A percentile compares a stretch with the other conserved stretches of the same genome.
phyloP scores from a whole-genome alignment of 148 eudicot genomes.

The Heliosperma pusillum region DNA sequence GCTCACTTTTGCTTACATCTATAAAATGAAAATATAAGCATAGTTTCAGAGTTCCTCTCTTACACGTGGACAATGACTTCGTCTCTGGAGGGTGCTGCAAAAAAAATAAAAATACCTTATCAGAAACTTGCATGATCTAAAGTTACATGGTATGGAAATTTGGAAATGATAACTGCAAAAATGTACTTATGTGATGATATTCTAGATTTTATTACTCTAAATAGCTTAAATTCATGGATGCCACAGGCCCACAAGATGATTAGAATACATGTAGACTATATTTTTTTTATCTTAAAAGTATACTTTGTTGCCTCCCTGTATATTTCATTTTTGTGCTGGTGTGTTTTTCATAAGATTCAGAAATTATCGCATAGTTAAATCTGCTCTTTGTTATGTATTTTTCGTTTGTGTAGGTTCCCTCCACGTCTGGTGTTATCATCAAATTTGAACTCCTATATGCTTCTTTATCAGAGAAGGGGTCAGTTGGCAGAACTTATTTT shows the following conservation, averaged over 20 bases:
- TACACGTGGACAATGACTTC: not conserved
- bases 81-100: not conserved
- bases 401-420: slow-evolving; percentile 45
- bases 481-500: slow-evolving; percentile 31
- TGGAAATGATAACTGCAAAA: not conserved
- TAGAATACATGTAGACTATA: not conserved
- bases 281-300: not conserved
- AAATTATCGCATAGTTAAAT: not conserved
- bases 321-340: not conserved
- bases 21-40: not conserved
- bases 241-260: not conserved
- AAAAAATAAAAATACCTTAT: not conserved
- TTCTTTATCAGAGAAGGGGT: slow-evolving; percentile 78
- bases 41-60: not conserved
- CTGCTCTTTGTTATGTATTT: not conserved
- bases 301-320: not conserved
- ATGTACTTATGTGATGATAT: not conserved
- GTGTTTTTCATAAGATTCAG: not conserved
- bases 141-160: not conserved
- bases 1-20: not conserved
- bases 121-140: not conserved
- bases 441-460: slow-evolving; percentile 90
- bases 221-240: not conserved
- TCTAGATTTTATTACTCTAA: no score
- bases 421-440: slow-evolving; percentile 70